These are phyloP conservation scores for Mucor irregularis DNA, from an alignment of 371 early-diverging fungal species.

Conservation along the genomic window DNA sequence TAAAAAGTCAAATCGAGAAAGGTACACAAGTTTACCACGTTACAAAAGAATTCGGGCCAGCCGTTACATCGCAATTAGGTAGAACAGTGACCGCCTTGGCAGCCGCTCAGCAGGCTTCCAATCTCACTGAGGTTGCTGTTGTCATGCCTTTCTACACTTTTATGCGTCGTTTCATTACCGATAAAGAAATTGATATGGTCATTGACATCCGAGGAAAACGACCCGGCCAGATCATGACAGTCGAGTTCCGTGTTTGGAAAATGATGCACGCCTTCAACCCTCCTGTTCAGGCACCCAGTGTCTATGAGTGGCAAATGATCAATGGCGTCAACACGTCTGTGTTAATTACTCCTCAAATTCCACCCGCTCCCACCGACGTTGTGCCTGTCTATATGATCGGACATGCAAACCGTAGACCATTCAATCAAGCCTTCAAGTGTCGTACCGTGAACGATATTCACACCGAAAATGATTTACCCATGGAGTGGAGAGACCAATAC, in stretches of 20 bases:
- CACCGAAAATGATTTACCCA: constrained; percentile 52
- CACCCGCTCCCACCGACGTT: constrained; percentile 12
- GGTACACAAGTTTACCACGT: constrained; percentile 62
- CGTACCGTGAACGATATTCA: constrained; percentile 50
- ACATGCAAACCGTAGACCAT: constrained; percentile 55
- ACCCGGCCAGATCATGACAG: constrained; percentile 30
- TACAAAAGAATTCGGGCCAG: constrained; percentile 66
- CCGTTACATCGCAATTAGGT: constrained; percentile 60
- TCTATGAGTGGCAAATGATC: constrained; percentile 26
- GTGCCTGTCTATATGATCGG: constrained; percentile 65
- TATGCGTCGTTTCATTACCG: constrained; percentile 37
- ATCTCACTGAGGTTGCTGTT: constrained; percentile 49
- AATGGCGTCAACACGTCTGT: constrained; percentile 29
- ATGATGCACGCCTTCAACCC: constrained; percentile 44
- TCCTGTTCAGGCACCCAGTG: constrained; percentile 26
- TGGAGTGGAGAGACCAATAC: constrained; percentile 67
- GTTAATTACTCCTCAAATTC: constrained; percentile 17
- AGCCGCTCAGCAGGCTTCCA: constrained; percentile 56
- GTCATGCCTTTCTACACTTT: constrained; percentile 65
- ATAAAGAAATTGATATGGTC: constrained; percentile 36
- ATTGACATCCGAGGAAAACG: constrained; percentile 55
- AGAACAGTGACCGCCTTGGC: constrained; percentile 66
- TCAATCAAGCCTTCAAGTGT: constrained; percentile 57
- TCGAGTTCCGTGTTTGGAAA: constrained; percentile 53
- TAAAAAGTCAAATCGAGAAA: constrained; percentile 30